Percentiles rank a stretch among this genome's conserved stretches.
Conservation (phyloP, 805 yeast species). For the Wickerhamiella bombiphila region DNA sequence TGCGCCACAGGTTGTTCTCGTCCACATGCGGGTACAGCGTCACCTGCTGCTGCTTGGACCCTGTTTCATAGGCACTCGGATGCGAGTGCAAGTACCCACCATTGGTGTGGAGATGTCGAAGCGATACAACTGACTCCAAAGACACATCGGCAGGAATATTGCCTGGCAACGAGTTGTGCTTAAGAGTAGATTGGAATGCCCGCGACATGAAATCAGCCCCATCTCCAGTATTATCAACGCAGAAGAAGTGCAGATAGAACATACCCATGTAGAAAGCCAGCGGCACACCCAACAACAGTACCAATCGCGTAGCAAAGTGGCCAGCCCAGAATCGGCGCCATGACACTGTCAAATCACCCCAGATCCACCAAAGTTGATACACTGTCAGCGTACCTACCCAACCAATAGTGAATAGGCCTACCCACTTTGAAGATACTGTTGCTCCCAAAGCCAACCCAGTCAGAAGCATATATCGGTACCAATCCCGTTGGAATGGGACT, state of each 20-base stretch:
- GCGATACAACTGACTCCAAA: constrained; percentile 54
- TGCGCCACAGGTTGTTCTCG: constrained; percentile 62
- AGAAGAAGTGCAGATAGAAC: constrained; percentile 43
- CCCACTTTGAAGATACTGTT: constrained; percentile 48
- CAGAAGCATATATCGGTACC: constrained; percentile 38
- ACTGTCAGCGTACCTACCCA: constrained; percentile 45
- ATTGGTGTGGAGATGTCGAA: constrained; percentile 53
- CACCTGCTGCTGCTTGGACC: constrained; percentile 65
- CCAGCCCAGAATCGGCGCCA: constrained; percentile 24
- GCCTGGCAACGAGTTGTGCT: constrained; percentile 28
- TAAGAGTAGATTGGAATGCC: constrained; percentile 46
- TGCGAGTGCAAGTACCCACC: constrained; percentile 80
- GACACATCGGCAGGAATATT: constrained; percentile 49
- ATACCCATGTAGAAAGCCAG: constrained; percentile 38
- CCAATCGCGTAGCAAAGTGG: constrained; percentile 29
- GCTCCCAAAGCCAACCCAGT: constrained; percentile 40
- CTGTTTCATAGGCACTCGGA: constrained; percentile 43
- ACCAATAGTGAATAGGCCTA: constrained; percentile 50
- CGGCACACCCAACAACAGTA: constrained; percentile 41
- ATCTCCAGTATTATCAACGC: constrained; percentile 33
- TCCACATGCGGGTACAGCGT: constrained; percentile 49
- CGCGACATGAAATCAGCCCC: constrained; percentile 55
- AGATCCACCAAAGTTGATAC: constrained; percentile 46
- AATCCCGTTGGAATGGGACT: constrained; percentile 32
- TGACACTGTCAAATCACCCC: constrained; percentile 51